Percentiles rank a stretch among this genome's conserved stretches.
These are phyloP conservation scores for Aspergillus kassunensis DNA, from an alignment of 495 filamentous ascomycete species.

Conservation along the genomic window DNA sequence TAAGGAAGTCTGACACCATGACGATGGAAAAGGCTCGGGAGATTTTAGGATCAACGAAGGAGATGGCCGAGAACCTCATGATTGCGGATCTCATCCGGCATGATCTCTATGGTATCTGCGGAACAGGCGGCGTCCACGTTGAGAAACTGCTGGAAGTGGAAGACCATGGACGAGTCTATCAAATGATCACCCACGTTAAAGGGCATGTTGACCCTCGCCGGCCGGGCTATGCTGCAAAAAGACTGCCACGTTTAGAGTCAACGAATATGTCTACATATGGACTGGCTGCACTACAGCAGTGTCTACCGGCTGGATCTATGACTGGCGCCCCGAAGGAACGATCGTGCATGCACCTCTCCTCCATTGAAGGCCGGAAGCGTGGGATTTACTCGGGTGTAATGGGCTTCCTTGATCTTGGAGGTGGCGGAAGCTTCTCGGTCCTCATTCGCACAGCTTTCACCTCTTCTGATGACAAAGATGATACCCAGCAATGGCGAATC, in stretches of 20 bases:
- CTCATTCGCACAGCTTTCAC: conserved; percentile 76
- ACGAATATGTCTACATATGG: conserved; percentile 49
- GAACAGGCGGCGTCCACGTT: conserved; percentile 61
- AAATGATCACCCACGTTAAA: conserved; percentile 84
- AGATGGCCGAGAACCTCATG: conserved; percentile 96
- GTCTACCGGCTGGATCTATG: conserved; percentile 87
- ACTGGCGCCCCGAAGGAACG: conserved; percentile 92
- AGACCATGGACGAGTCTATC: conserved; percentile 83
- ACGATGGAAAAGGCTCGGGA: conserved; percentile 64
- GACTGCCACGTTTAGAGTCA: conserved; percentile 32
- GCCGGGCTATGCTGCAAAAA: conserved; percentile 32
- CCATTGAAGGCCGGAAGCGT: conserved; percentile 62
- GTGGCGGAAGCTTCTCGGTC: conserved; percentile 83
- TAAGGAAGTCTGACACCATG: conserved; percentile 62
- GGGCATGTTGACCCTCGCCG: conserved; percentile 50
- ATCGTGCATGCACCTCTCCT: conserved; percentile 72
- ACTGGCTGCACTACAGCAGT: conserved; percentile 70
- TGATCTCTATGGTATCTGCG: conserved; percentile 79
- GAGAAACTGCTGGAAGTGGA: conserved; percentile 75
- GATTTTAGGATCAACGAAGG: conserved; percentile 75
- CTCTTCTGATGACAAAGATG: conserved; percentile 51
- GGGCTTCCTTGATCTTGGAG: conserved; percentile 83
- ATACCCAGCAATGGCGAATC: conserved; percentile 65
- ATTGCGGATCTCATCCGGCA: conserved; percentile 93
- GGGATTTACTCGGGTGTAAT: conserved; percentile 85